Base-by-base conservation (phyloP, 2,329 filamentous ascomycete genomes). In the Penicillium verrucosum region DNA sequence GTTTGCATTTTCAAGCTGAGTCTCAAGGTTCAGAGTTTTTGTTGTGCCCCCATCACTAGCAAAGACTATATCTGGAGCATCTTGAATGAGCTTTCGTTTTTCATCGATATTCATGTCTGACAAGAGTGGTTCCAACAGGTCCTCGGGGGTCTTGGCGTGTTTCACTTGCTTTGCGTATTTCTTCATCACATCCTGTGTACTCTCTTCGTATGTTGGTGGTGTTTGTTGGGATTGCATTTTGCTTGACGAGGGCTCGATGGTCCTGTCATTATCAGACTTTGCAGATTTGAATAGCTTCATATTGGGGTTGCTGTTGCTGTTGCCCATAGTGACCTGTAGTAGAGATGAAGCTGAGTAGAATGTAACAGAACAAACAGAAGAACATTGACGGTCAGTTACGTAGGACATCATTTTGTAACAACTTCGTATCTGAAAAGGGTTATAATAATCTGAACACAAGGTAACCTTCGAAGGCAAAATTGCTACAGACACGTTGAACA, bases 161-260 rank as follows among this genome's bases (percentile, higher is more conserved):
- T 21, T 4, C 27, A 32, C 25, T 18, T 32, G 5, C 11, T 21
- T 30, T 45, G 16, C 14, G 10, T 14, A 32, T 32, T 32, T 12
- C 30, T 32, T 32, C 27, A 32, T 21, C 43, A 18, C 6, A 9
- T 29, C 10, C 27, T 29, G 27, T 2, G 27, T 45, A 14, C 16
- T 45, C n/a, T 23, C 43, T 32, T 45, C 23, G 23, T 49, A 38
- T 18, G 46, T 21, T 27, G 46, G 36, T 18, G 11, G 46, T 47
- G 9, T 36, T 34, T 23, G 38, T 41, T 16, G 38, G 5, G n/a
- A 40, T 21, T 6, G 10, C 37, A 40, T 40, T 7, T 21, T 12
- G 37, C 5, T 21, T 18, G 36, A 18, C 5, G 18, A 18, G 2
- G 14, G 9, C 7, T 25, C 21, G 7, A 11, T 21, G 7, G 21